These are phyloP conservation scores for Linum lewisii DNA, from an alignment of 345 rosid genomes.

Conservation along the genomic window DNA sequence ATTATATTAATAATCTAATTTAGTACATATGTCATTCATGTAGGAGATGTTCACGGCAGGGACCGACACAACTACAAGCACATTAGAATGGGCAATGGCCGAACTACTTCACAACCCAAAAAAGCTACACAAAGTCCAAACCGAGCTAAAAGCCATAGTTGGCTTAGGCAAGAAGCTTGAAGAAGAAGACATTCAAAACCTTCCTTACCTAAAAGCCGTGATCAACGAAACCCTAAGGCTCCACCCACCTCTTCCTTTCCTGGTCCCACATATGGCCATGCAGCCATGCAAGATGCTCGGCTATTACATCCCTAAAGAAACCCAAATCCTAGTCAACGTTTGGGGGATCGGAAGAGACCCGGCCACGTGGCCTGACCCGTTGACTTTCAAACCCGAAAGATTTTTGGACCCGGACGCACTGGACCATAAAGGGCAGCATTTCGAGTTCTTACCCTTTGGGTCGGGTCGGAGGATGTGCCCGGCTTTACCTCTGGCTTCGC, in stretches of 20 bases:
- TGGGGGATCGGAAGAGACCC: conserved; percentile 66
- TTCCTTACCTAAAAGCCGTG: conserved; percentile 59
- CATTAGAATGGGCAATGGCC: conserved; percentile 84
- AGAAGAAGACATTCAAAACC: conserved; percentile 47
- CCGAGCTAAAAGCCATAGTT: conserved; percentile 36
- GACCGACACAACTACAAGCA: conserved; percentile 80
- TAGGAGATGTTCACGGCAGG: conserved; percentile 85
- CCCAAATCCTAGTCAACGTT: conserved; percentile 61
- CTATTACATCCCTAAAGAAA: conserved; percentile 53
- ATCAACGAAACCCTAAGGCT: conserved; percentile 68
- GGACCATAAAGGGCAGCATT: conserved; percentile 62
- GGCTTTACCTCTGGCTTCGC: conserved; percentile 55
- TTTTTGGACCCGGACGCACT: conserved; percentile 29
- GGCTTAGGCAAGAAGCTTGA: conserved; percentile 28
- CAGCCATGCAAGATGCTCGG: conserved; percentile 42
- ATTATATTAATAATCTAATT: no score
- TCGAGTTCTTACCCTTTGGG: conserved; percentile 66
- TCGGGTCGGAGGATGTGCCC: conserved; percentile 89
- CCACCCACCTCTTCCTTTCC: conserved; percentile 70
- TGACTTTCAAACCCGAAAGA: conserved; percentile 55
- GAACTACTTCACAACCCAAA: conserved; percentile 57
- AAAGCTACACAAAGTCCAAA: conserved; percentile 35
- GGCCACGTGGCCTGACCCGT: conserved; percentile 44
- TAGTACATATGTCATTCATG: neutral
- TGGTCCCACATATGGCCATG: conserved; percentile 82